These are phyloP conservation scores for Cyclotella kingstonii DNA, from an alignment of 108 stramenopile genomes.

Conservation along the genomic window DNA sequence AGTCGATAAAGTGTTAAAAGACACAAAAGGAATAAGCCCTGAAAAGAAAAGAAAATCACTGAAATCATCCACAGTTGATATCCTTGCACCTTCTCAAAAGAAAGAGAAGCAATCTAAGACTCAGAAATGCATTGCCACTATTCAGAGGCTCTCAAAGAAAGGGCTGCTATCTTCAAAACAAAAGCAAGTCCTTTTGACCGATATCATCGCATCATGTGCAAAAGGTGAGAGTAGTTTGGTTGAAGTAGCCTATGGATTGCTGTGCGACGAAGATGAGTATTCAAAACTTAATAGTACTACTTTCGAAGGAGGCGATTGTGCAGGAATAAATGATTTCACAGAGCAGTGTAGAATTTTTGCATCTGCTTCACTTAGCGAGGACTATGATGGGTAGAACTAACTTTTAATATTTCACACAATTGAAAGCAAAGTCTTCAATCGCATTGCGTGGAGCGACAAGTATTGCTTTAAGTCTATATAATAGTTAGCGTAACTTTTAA, in stretches of 20 bases:
- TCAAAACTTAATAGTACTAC: slow-evolving; percentile 39
- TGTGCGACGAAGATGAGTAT: slow-evolving; percentile 42
- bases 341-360: slow-evolving; percentile 86
- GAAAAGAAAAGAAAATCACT: background rate
- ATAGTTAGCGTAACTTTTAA: background rate
- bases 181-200: slow-evolving; percentile 76
- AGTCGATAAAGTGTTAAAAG: too few species aligned
- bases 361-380: slow-evolving; percentile 11
- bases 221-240: slow-evolving; percentile 73
- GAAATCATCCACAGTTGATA: slow-evolving; percentile 1
- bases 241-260: slow-evolving; percentile 75
- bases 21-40: background rate
- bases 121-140: slow-evolving; percentile 62
- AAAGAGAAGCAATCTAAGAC: slow-evolving; percentile 30
- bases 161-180: slow-evolving; percentile 74
- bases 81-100: background rate
- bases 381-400: slow-evolving; percentile 12
- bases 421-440: slow-evolving; percentile 2
- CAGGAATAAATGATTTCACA: slow-evolving; percentile 82
- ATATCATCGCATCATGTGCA: slow-evolving; percentile 77
- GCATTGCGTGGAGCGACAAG: too few species aligned
- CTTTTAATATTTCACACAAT: background rate
- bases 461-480: background rate
- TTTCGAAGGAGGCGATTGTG: slow-evolving; percentile 73
- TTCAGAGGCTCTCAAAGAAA: slow-evolving; percentile 61